phyloP scores from a whole-genome alignment of 768 basidiomycete genomes.

The Amyloporia xantha region DNA sequence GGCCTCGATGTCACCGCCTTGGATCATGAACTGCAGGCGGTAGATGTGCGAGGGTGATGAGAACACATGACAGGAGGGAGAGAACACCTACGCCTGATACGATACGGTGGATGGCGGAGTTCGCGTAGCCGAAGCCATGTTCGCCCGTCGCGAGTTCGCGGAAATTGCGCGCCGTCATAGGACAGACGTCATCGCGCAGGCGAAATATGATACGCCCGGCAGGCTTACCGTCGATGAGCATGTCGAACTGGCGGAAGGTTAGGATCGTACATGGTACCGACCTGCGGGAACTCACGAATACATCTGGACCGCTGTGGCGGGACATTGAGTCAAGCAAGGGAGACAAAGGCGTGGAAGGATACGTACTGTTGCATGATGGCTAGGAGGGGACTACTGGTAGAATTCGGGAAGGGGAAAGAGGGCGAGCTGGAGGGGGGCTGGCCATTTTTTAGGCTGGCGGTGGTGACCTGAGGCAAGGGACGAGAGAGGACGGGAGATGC shows the following conservation, averaged over 20 bases:
- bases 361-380: background rate
- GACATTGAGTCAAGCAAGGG: background rate
- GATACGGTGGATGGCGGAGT: constrained; percentile 58
- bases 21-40: constrained; percentile 29
- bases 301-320: constrained; percentile 18
- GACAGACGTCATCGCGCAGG: constrained; percentile 78
- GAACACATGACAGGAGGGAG: background rate
- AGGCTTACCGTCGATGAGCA: constrained; percentile 52
- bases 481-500: background rate
- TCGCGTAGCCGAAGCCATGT: constrained; percentile 66
- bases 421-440: background rate
- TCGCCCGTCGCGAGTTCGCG: constrained; percentile 67
- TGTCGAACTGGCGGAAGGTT: constrained; percentile 44
- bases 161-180: constrained; percentile 76
- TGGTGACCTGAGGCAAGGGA: background rate
- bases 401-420: background rate
- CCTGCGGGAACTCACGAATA: constrained; percentile 13
- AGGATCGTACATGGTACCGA: background rate
- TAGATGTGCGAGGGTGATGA: background rate
- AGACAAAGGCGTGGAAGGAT: background rate
- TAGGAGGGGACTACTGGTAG: background rate
- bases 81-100: constrained; percentile 30
- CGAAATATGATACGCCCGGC: constrained; percentile 76
- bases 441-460: background rate
- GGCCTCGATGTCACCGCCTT: constrained; percentile 34